Percentiles rank a stretch among this genome's conserved stretches.
Conservation (phyloP, 2,329 filamentous ascomycete species). For the Apiospora rasikravindrae region DNA sequence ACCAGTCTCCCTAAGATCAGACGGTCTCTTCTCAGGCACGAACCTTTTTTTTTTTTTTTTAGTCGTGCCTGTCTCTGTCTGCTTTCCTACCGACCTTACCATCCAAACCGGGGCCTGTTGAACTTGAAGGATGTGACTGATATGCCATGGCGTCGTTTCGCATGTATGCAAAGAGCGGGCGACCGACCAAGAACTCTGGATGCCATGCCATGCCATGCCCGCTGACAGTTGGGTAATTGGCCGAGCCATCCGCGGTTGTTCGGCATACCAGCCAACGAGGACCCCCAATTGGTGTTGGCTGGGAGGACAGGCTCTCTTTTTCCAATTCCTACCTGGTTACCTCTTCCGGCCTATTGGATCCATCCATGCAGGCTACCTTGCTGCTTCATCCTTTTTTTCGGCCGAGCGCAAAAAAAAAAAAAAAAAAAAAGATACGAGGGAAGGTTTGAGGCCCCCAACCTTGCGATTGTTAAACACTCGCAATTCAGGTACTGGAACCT, state of each 20-base stretch:
- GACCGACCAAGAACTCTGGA: neutral
- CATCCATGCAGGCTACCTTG: neutral
- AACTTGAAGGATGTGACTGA: neutral
- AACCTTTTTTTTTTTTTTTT: neutral
- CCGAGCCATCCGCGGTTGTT: conserved; percentile 8
- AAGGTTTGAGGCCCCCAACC: conserved; percentile 14
- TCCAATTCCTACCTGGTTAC: neutral
- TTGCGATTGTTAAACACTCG: neutral
- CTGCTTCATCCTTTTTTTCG: neutral
- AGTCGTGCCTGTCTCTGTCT: neutral
- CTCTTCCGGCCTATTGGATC: neutral
- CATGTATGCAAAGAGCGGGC: conserved; percentile 3
- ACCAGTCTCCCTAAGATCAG: neutral
- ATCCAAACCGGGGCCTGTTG: neutral
- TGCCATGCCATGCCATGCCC: conserved; percentile 7
- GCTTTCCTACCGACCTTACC: neutral
- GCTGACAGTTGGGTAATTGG: neutral
- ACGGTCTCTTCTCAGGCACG: conserved; percentile 7
- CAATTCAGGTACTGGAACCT: conserved; percentile 11
- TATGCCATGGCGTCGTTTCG: conserved; percentile 1
- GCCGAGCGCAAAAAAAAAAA: neutral
- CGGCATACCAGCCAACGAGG: neutral
- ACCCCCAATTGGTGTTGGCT: neutral
- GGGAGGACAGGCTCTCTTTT: neutral
- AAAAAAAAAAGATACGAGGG: neutral